Evolutionary conservation across 2,329 filamentous ascomycete genomes (phyloP).

Genomic region (Graphilbum fragrans): DNA sequence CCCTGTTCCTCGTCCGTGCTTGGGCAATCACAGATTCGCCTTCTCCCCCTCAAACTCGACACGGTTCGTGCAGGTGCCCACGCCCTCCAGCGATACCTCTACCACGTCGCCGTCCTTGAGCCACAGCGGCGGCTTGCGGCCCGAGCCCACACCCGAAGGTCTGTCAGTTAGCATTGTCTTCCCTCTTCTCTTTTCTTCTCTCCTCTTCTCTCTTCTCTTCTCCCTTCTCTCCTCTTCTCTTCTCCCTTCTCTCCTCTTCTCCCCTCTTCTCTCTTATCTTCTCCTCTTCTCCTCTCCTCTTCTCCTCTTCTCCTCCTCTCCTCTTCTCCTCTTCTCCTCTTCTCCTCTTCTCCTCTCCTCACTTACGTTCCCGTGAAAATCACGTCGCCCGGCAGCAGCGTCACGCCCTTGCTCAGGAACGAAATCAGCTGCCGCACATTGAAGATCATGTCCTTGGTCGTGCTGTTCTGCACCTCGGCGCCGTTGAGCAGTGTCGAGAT

Average conservation of each 20-base stretch:
- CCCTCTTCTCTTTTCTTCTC: background rate
- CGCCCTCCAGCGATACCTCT: slow-evolving; percentile 53
- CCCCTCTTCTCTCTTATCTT: no score
- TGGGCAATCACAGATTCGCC: slow-evolving; percentile 23
- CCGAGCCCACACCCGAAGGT: slow-evolving; percentile 60
- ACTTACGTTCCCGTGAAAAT: slow-evolving; percentile 55
- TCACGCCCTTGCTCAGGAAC: slow-evolving; percentile 49
- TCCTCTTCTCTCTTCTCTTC: no score
- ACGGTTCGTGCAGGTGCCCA: slow-evolving; percentile 47
- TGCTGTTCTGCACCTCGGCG: slow-evolving; percentile 41
- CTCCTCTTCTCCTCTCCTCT: no score
- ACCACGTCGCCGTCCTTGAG: slow-evolving; percentile 59
- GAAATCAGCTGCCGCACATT: slow-evolving; percentile 45
- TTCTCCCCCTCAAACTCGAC: slow-evolving; percentile 27
- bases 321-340: no score
- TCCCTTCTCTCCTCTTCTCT: no score
- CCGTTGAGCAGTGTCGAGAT: slow-evolving; percentile 51
- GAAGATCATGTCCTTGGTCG: slow-evolving; percentile 53
- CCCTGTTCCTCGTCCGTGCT: no score
- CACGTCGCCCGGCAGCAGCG: slow-evolving; percentile 49
- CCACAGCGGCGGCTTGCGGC: slow-evolving; percentile 53
- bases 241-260: no score
- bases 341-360: no score
- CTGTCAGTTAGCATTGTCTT: background rate
- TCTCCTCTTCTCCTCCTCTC: background rate